Conservation (phyloP, 176 grass and related monocot species). For the Phoenix dactylifera region DNA sequence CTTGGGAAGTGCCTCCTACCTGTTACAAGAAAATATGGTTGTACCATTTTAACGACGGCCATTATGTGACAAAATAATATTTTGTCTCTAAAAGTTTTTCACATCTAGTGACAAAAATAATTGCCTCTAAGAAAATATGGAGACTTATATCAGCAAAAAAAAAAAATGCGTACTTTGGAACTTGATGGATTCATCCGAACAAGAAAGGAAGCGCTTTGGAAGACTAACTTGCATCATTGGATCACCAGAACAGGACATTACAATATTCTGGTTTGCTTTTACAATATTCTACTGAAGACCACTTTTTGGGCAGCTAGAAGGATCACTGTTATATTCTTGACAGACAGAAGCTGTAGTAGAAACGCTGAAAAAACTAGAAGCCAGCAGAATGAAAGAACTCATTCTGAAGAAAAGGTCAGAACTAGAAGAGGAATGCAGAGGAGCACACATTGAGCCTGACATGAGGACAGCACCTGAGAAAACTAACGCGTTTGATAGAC, state of each 20-base stretch:
- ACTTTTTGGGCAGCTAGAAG: too few relatives aligned
- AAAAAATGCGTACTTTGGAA: constrained; percentile 68
- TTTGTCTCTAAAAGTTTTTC: too few relatives aligned
- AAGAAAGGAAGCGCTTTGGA: constrained; percentile 56
- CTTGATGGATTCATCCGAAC: constrained; percentile 82
- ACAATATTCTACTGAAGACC: not conserved
- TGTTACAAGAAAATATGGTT: too few relatives aligned
- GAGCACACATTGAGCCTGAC: constrained; percentile 80
- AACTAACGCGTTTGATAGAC: constrained; percentile 71
- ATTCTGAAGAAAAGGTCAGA: constrained; percentile 64
- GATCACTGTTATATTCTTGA: constrained; percentile 17
- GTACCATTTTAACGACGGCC: too few relatives aligned
- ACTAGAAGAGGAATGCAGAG: constrained; percentile 82
- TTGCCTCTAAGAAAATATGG: too few relatives aligned
- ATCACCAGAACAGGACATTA: constrained; percentile 59
- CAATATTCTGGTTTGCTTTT: constrained; percentile 48
- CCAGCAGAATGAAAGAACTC: constrained; percentile 81
- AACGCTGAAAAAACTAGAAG: constrained; percentile 74
- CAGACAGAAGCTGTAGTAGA: constrained; percentile 64
- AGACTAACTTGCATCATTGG: constrained; percentile 52
- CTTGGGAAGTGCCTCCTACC: too few relatives aligned
- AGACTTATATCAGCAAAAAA: too few relatives aligned
- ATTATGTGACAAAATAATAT: too few relatives aligned
- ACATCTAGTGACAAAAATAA: too few relatives aligned
- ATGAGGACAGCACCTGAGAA: constrained; percentile 66